A percentile compares a stretch with the other conserved stretches of the same genome.
Conservation (phyloP, 1,284 basidiomycete species). For the Microbotryum intermedium region DNA sequence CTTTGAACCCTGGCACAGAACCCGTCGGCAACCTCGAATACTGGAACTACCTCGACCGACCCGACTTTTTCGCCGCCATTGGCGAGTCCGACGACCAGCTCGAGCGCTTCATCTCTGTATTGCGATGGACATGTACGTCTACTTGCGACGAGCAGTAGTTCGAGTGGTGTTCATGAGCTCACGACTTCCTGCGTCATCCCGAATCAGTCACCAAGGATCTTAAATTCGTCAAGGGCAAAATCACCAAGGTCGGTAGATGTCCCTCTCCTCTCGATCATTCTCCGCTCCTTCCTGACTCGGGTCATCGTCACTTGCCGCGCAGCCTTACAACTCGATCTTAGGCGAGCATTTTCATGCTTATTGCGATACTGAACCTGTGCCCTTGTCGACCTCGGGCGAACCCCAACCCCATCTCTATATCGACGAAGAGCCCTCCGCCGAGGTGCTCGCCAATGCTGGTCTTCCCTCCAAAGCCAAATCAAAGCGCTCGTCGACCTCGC, state of each 20-base stretch:
- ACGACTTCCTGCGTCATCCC: not conserved
- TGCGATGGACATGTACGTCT: constrained; percentile 59
- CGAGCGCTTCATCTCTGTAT: constrained; percentile 80
- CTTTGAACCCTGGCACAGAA: constrained; percentile 43
- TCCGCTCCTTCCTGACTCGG: constrained; percentile 5
- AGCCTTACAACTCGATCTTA: constrained; percentile 63
- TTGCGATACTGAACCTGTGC: constrained; percentile 45
- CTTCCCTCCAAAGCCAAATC: constrained; percentile 5
- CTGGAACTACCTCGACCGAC: constrained; percentile 82
- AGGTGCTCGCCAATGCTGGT: constrained; percentile 23
- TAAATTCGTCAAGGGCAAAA: constrained; percentile 68
- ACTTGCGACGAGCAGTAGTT: not conserved
- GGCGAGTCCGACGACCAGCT: constrained; percentile 53
- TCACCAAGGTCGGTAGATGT: not conserved
- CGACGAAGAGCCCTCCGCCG: constrained; percentile 17
- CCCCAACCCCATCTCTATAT: constrained; percentile 15
- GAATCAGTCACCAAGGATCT: constrained; percentile 72
- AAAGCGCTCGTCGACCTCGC: not conserved
- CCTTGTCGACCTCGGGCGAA: constrained; percentile 34
- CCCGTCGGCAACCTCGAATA: constrained; percentile 90
- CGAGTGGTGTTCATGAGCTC: not conserved
- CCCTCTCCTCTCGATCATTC: not conserved
- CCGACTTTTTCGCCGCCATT: constrained; percentile 52
- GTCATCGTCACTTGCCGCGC: constrained; percentile 3
- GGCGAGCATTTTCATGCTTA: constrained; percentile 79